Evolutionary conservation across 371 early-diverging fungal genomes (phyloP).

Genomic region (Thermomucor indicae-seudaticae): DNA sequence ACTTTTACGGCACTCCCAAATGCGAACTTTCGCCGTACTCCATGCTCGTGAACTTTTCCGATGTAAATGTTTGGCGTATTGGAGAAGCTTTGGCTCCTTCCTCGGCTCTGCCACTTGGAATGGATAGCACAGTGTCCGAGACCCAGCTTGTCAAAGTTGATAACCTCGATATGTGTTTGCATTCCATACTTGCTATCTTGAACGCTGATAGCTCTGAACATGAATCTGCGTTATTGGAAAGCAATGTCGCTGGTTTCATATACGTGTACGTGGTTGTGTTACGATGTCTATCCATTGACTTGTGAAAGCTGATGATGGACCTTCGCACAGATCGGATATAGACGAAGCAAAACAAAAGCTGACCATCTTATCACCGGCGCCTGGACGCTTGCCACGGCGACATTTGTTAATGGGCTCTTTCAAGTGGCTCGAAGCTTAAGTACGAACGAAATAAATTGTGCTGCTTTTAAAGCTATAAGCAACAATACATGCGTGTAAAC

Average conservation of each 20-base stretch:
- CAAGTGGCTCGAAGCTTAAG: conserved; percentile 75
- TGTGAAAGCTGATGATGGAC: too few species aligned
- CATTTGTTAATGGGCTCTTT: conserved; percentile 79
- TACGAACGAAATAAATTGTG: too few species aligned
- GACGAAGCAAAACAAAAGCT: conserved; percentile 76
- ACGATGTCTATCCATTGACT: too few species aligned
- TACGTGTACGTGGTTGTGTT: conserved; percentile 73
- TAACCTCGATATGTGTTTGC: conserved; percentile 78
- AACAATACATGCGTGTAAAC: too few species aligned
- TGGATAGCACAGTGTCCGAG: conserved; percentile 73
- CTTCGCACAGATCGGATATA: conserved; percentile 82
- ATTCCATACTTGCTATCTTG: conserved; percentile 84
- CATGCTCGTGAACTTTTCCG: conserved; percentile 71
- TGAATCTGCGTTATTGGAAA: conserved; percentile 64
- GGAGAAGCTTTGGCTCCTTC: conserved; percentile 91
- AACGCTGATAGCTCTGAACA: conserved; percentile 58
- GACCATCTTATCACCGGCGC: conserved; percentile 83
- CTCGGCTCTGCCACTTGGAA: conserved; percentile 89
- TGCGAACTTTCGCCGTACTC: conserved; percentile 81
- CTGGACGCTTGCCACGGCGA: conserved; percentile 82
- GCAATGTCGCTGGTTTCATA: conserved; percentile 82
- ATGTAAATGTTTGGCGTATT: conserved; percentile 73
- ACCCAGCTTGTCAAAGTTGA: conserved; percentile 79
- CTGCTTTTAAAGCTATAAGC: too few species aligned
- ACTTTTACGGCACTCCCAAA: conserved; percentile 89